Evolutionary conservation across 1,139 yeast genomes (phyloP).

Genomic region (Keqinozyma sinolaborantium): DNA sequence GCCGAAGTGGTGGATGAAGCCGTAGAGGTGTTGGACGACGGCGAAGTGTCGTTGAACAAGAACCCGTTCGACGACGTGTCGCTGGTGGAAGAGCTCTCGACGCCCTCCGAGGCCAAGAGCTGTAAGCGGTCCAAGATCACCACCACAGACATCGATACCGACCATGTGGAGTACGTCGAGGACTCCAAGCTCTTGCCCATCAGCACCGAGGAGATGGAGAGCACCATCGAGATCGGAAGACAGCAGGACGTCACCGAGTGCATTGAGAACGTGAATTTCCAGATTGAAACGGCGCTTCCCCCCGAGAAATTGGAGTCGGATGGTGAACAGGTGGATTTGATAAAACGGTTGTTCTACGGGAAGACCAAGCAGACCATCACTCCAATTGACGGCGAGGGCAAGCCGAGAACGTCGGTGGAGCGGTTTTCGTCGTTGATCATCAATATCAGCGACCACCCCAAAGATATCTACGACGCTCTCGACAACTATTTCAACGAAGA

Average conservation of each 20-base stretch:
- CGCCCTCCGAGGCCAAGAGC: background rate
- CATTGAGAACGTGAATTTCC: conserved; percentile 90
- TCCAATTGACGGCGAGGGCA: conserved; percentile 38
- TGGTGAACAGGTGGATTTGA: conserved; percentile 77
- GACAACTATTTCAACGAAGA: conserved; percentile 83
- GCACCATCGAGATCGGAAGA: conserved; percentile 76
- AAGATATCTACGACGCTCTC: conserved; percentile 83
- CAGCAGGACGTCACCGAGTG: conserved; percentile 98
- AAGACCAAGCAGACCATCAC: conserved; percentile 43
- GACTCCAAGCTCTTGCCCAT: conserved; percentile 33
- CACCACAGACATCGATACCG: conserved; percentile 1
- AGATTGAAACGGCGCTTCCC: conserved; percentile 82
- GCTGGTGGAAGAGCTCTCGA: background rate
- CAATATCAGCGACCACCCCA: conserved; percentile 84
- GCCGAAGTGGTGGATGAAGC: conserved; percentile 6
- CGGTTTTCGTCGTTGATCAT: conserved; percentile 78
- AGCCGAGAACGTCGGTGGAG: conserved; percentile 69
- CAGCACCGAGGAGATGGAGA: conserved; percentile 61
- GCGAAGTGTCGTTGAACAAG: conserved; percentile 4
- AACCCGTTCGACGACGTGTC: conserved; percentile 1
- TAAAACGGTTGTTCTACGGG: conserved; percentile 81
- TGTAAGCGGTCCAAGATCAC: conserved; percentile 3
- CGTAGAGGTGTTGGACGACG: background rate
- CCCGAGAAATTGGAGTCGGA: conserved; percentile 66
- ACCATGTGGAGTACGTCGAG: conserved; percentile 7